These are phyloP conservation scores for Wickerhamiella azyma DNA, from an alignment of 805 yeast species.

Conservation along the genomic window DNA sequence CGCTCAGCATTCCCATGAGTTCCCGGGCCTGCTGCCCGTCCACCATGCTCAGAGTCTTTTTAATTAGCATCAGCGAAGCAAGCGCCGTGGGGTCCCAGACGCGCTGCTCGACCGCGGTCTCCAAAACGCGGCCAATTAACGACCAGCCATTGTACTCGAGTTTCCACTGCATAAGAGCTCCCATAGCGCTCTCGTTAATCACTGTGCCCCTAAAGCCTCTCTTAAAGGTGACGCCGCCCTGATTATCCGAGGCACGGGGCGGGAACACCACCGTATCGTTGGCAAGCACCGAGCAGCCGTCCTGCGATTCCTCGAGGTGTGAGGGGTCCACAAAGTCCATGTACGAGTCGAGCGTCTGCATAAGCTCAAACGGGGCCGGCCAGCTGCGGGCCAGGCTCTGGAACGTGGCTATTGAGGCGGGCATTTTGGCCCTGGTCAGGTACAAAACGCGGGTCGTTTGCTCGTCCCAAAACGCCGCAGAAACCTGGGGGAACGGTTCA, in stretches of 20 bases:
- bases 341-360: conserved; percentile 46
- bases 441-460: background rate
- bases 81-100: conserved; percentile 30
- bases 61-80: conserved; percentile 39
- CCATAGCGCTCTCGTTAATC: conserved; percentile 34
- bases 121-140: conserved; percentile 61
- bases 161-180: conserved; percentile 47
- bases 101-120: conserved; percentile 33
- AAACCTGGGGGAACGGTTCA: conserved; percentile 32
- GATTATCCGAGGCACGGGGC: conserved; percentile 38
- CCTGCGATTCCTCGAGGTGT: conserved; percentile 25
- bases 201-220: conserved; percentile 46
- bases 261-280: conserved; percentile 39
- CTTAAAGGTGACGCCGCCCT: conserved; percentile 34
- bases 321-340: conserved; percentile 24
- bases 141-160: conserved; percentile 81
- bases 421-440: conserved; percentile 61
- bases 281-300: conserved; percentile 32
- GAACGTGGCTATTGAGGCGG: conserved; percentile 46
- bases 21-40: conserved; percentile 31
- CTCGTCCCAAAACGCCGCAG: conserved; percentile 35
- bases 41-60: conserved; percentile 33
- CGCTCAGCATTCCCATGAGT: conserved; percentile 27
- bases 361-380: conserved; percentile 52
- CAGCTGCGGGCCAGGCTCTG: conserved; percentile 37